Evolutionary conservation across 1,139 yeast species (phyloP), one percentile per base, ranked within the genome.

Genomic region (Chernovozyma sophiae-reginae): DNA sequence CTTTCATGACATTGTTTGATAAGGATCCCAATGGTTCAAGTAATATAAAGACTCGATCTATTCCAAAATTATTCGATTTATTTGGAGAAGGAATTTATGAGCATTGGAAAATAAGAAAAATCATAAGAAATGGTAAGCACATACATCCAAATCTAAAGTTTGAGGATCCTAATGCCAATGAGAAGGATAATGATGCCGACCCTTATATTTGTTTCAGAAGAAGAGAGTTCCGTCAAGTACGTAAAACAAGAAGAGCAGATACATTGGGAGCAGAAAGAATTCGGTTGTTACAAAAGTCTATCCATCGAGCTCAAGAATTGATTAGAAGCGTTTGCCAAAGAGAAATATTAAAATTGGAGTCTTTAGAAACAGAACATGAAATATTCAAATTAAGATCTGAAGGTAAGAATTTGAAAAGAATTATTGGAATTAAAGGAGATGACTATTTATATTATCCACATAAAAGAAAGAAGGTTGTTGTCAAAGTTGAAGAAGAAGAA

Each of bases 181-280:
- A 89, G 46, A 86, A 86, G 51, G 97, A 90, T 52, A 77, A 77
- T 48, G 98, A 92, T 53, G 79, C 77, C 43, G 97, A 92, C 59
- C 97, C 99, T 1, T 92, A 94, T 59, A 83, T 89, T 32, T 87
- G 97, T 65, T 92, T 94, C 67, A 78, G 99, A 54, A 80, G 97
- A 51, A 84, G 99, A 60, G 98, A 90, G 54, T 83, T 89, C 48
- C 79, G 98, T 46, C 97, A 86, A 56, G 95, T 95, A 29, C 82
- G 99, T 58, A 92, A 92, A 58, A 94, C 99, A 0, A 79, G 99
- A 58, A 77, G 97, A 47, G 87, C 97, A 0, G 99, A 94, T 62
- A 78, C 86, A 26, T 83, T 87, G 47, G 89, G 95, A 46, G 85
- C 92, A 7, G 97, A 90, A 57, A 78, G 92, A 47, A 69, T 92